Base-by-base conservation (phyloP, 495 filamentous ascomycete genomes). In the Margaritispora aquatica region DNA sequence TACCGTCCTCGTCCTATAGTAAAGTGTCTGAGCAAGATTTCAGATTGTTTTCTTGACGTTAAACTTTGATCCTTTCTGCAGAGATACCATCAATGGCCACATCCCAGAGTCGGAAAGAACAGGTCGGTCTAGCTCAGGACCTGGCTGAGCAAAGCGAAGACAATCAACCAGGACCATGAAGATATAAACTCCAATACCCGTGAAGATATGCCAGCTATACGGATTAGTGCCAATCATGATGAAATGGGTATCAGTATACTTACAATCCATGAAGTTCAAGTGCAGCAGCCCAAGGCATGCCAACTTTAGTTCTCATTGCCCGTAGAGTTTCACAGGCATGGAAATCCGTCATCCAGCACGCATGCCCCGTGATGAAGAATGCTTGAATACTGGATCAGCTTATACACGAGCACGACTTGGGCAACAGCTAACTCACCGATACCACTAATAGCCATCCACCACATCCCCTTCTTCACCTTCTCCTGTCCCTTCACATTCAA, bases 161-260 rank as follows among this genome's bases (percentile, higher is more conserved):
- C 54, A 57, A n/a, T 57, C 41, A 10, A 57, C 54, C 11, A 57
- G 26, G 20, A 50, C 41, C 54, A 57, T 57, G 26, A 57, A 57
- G 26, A 49, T 57, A 24, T 57, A 57, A 20, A 57, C 54, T 4
- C 54, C 54, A 27, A 57, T 48, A 8, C 54, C 54, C 11, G 54
- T 57, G 38, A 57, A 49, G 9, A 57, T 57, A 57, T 57, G 54
- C 54, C 54, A 57, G 41, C 54, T 57, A 13, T 19, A 26, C n/a
- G 49, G 54, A 9, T 44, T 31, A 23, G 29, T 7, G 24, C 46
- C 41, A 50, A 2, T 24, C 46, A 17, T 29, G 10, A 57, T 26
- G 19, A 22, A 48, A 48, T 1, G 31, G n/a, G 27, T 11, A 29
- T n/a, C n/a, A n/a, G n/a, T n/a, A 47, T 5, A 57, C 54, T 29